These are phyloP conservation scores for Oehlia diaphana DNA, from an alignment of 192 early-diverging fungal genomes.

Conservation along the genomic window DNA sequence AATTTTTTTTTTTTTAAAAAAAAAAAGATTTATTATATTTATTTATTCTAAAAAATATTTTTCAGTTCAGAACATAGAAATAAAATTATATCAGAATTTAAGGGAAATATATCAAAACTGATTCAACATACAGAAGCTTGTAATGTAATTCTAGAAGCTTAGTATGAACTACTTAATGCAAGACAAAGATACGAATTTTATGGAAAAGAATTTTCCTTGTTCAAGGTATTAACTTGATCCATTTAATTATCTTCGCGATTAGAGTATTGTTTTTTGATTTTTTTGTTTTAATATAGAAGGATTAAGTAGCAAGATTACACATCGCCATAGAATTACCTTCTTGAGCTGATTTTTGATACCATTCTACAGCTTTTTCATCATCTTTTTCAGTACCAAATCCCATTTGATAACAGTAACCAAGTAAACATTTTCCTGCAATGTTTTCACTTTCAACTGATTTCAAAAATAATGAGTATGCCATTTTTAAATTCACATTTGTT, in stretches of 20 bases:
- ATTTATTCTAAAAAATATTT: not conserved
- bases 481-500: no score
- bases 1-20: not conserved
- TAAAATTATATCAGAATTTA: conserved; percentile 75
- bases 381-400: no score
- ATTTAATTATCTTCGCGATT: not conserved
- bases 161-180: conserved; percentile 68
- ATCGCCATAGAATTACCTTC: no score
- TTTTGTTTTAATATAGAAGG: conserved; percentile 30
- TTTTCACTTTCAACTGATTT: no score
- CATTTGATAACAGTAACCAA: no score
- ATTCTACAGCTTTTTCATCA: no score
- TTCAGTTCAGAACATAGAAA: conserved; percentile 62
- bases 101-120: conserved; percentile 78
- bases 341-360: no score
- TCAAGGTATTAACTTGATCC: conserved; percentile 52
- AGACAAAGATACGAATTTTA: conserved; percentile 83
- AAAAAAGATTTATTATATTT: not conserved
- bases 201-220: conserved; percentile 87
- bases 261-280: not conserved
- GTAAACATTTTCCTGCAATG: no score
- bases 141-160: conserved; percentile 81
- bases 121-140: conserved; percentile 90
- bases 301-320: not conserved
- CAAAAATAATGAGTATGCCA: no score